phyloP scores from a whole-genome alignment of 208 protist species.

The Crithidia mellificae region DNA sequence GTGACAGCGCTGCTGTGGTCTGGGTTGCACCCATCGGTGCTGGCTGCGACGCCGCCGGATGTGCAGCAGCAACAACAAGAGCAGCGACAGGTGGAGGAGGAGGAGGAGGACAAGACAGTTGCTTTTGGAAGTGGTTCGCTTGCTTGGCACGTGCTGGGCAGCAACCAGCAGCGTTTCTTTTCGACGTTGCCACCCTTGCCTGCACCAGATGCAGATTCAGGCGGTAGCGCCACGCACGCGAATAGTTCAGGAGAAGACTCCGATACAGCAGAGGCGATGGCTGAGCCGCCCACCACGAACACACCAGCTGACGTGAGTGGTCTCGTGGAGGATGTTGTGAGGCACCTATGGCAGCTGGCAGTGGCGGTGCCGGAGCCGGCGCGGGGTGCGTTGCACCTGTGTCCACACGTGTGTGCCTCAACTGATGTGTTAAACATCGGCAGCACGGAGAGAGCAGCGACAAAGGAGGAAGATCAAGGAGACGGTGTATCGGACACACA shows the following conservation, averaged over 20 bases:
- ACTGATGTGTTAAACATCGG: neutral
- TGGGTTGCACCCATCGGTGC: conserved; percentile 26
- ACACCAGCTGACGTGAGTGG: neutral
- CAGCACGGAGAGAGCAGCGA: neutral
- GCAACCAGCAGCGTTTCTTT: conserved; percentile 38
- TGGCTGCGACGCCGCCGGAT: no score
- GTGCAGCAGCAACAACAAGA: no score
- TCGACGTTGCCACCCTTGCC: neutral
- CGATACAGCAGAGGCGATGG: neutral
- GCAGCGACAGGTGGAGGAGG: neutral
- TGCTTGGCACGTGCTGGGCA: conserved; percentile 57
- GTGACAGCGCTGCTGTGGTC: conserved; percentile 64
- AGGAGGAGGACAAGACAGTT: neutral
- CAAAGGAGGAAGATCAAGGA: neutral
- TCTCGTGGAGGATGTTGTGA: conserved; percentile 10
- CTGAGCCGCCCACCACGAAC: neutral
- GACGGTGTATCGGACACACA: neutral
- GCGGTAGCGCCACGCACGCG: neutral
- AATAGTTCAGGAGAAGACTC: neutral
- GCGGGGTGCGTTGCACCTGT: neutral
- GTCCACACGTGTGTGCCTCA: neutral
- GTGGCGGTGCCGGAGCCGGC: conserved; percentile 19
- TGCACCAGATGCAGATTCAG: neutral
- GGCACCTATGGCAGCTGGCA: conserved; percentile 25
- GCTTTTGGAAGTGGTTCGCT: conserved; percentile 69